Base-by-base conservation (phyloP, 2,329 filamentous ascomycete genomes). In the Fusarium hostae region DNA sequence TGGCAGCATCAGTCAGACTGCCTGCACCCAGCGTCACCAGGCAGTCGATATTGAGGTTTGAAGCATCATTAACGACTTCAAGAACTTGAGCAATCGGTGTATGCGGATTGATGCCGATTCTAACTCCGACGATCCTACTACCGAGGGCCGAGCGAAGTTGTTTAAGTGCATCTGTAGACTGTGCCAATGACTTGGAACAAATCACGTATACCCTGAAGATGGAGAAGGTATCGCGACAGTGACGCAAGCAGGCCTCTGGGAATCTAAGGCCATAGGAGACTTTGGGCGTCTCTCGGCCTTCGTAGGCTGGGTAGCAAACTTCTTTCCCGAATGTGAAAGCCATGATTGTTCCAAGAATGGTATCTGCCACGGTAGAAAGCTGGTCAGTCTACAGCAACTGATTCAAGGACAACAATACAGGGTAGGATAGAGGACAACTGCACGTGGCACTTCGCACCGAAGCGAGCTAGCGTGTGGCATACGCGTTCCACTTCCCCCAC, bases 1-100 rank as follows among this genome's bases (percentile, higher is more conserved):
- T 89, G 0, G 86, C 86, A 1, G 81, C 86, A 73, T 89, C 87
- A 0, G 86, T 88, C n/a, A 89, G 74, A 50, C 84, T 87, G 0
- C 88, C 87, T 2, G 82, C 87, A 6, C 88, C 87, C 4, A 89
- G 75, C 0, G 87, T 89, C 15, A 89, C 76, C 9, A 90, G 74
- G 43, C 85, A 81, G 78, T 90, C 87, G 0, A 82, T 82, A 7
- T 81, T 59, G 11, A 72, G 73, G 1, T 72, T 67, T 9, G 79
- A 74, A 3, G 81, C 81, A 26, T 87, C 84, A 1, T 79, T 72
- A 3, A 83, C 79, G 30, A 87, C 81, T 45, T 85, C 81, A 0
- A 89, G 71, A 10, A 88, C 82, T 63, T 89, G 85, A 2, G 83
- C 82, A 82, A 85, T 88, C 7, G 84, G 81, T 4, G 86, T 88